Conservation (phyloP, 257 asterid species). For the Solanum neorickii region DNA sequence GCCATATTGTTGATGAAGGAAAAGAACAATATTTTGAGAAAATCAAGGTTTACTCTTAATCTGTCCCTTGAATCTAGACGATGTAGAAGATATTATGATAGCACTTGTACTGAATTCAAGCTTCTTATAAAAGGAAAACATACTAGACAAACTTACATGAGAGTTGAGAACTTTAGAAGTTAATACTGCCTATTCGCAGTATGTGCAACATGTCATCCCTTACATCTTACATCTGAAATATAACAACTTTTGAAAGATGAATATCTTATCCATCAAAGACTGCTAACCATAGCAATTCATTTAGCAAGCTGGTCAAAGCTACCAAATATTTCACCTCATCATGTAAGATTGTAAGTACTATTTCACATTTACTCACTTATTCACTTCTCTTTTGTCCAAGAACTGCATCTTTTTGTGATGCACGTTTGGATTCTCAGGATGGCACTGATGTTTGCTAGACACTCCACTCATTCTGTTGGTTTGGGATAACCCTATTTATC, state of each 20-base stretch:
- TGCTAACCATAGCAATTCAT: neutral
- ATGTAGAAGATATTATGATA: neutral
- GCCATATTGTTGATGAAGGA: neutral
- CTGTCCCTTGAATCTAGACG: neutral
- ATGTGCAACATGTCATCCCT: neutral
- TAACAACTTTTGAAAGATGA: neutral
- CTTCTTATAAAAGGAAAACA: neutral
- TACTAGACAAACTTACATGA: neutral
- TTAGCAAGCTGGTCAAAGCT: neutral
- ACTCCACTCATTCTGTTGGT: too few species aligned
- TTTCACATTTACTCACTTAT: neutral
- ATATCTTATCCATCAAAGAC: neutral
- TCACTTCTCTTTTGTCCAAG: neutral
- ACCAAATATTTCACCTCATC: neutral
- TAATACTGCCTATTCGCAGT: neutral
- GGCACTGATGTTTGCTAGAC: too few species aligned
- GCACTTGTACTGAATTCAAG: neutral
- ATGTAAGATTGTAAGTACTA: neutral
- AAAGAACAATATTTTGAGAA: neutral
- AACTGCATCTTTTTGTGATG: neutral
- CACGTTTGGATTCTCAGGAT: neutral
- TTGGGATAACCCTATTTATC: too few species aligned
- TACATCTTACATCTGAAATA: neutral
- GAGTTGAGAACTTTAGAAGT: neutral
- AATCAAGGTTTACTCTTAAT: neutral